phyloP scores from a whole-genome alignment of 345 rosid species.

The Firmiana major region DNA sequence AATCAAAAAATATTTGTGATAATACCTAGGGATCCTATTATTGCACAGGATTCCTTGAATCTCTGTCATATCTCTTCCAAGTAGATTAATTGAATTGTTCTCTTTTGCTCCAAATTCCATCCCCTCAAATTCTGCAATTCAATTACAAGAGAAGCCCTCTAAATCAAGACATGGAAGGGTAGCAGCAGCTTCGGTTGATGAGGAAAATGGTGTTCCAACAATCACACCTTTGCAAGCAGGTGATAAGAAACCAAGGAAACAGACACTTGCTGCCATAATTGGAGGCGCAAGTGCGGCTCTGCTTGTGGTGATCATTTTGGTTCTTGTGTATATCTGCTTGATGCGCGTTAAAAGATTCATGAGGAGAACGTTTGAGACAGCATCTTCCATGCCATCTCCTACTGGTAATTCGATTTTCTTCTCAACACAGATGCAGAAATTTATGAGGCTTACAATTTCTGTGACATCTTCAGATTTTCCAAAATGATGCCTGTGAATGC shows the following conservation, averaged over 20 bases:
- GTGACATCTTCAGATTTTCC: too few relatives aligned
- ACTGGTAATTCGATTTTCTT: conserved; percentile 22
- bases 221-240: conserved; percentile 29
- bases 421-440: neutral
- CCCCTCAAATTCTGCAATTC: conserved; percentile 17
- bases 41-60: conserved; percentile 27
- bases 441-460: neutral
- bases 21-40: conserved; percentile 15
- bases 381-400: conserved; percentile 36
- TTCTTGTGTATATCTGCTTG: conserved; percentile 39
- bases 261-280: conserved; percentile 31
- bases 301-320: conserved; percentile 30
- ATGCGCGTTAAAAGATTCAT: conserved; percentile 31
- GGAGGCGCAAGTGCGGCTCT: conserved; percentile 36
- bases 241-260: conserved; percentile 31
- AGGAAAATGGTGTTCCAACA: conserved; percentile 30
- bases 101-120: conserved; percentile 21
- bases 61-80: conserved; percentile 19
- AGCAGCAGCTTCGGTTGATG: conserved; percentile 21
- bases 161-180: conserved; percentile 26
- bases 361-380: conserved; percentile 28
- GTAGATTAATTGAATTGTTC: conserved; percentile 5
- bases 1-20: neutral
- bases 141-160: conserved; percentile 22
- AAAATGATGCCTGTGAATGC: too few relatives aligned